Evolutionary conservation across 148 eudicot species (phyloP), one percentile per base, ranked within the genome.

Genomic region (Talinum fruticosum): DNA sequence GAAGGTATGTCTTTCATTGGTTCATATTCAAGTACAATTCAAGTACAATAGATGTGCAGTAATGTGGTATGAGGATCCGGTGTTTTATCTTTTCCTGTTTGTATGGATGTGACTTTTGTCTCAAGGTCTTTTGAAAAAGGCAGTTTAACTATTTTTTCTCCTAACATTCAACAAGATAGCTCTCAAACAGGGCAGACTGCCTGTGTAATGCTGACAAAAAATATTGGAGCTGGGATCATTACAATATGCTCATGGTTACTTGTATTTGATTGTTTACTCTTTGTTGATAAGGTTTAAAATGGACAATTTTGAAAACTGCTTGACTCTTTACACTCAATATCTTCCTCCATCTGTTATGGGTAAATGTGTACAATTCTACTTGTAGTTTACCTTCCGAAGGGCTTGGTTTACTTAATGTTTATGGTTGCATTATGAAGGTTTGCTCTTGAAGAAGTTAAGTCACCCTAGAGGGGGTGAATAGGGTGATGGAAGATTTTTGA

Each of bases 1-100:
- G 86, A 87, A 89, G 99, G 99, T 92, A 89, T 75, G 72, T 82
- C 32, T 10, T 29, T 57, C 16, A 32, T 8, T 59, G 53, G 10
- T 66, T n/a, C 12, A 36, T 21, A 47, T 72, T 37, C 30, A 0
- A 41, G n/a, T 19, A 10, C 28, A 8, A 47, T 72, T 37, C 30
- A 0, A 41, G n/a, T 19, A 10, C 28, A 8, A 34, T 38, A 71
- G 45, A 41, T 26, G 19, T 38, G 74, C 33, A 19, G 6, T 26
- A 24, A 10, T 28, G 59, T 10, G 26, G 34, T 47, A 61, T 28
- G 51, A 38, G 32, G 29, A 69, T 21, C 45, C 49, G 2, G 26
- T 69, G 26, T 69, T 14, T 24, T 33, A 26, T 23, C 49, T 36
- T 69, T n/a, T 10, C 14, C 49, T n/a, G 30, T 37, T 1, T 68